Conservation (phyloP, 768 basidiomycete genomes). For the Lanmaoa rubissima region DNA sequence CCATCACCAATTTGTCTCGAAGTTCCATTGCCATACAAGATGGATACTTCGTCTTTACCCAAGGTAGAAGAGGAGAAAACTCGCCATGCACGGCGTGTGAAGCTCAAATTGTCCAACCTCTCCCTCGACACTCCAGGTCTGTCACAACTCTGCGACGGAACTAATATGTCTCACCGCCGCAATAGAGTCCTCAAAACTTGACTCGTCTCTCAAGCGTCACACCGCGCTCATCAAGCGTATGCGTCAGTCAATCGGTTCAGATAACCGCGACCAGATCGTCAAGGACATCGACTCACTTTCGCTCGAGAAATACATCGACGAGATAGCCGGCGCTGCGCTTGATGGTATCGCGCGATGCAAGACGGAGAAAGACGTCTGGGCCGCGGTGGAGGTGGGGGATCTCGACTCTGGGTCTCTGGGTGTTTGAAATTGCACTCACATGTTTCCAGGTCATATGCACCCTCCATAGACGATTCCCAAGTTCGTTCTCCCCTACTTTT, state of each 20-base stretch:
- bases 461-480: conserved; percentile 83
- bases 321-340: conserved; percentile 81
- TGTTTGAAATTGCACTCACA: neutral
- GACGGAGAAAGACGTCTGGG: conserved; percentile 89
- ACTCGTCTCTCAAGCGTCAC: conserved; percentile 94
- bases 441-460: conserved; percentile 73
- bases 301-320: conserved; percentile 94
- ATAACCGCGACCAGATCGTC: conserved; percentile 82
- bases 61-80: conserved; percentile 51
- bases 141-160: conserved; percentile 11
- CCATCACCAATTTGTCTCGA: neutral
- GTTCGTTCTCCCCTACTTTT: conserved; percentile 72
- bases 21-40: conserved; percentile 4
- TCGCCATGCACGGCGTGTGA: conserved; percentile 55
- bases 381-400: conserved; percentile 79
- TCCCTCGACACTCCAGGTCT: conserved; percentile 49
- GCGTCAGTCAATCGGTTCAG: conserved; percentile 77
- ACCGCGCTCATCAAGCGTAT: conserved; percentile 94
- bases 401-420: neutral
- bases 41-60: conserved; percentile 23
- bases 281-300: conserved; percentile 91
- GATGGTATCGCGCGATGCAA: conserved; percentile 89
- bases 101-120: conserved; percentile 57
- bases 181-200: conserved; percentile 71
- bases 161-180: conserved; percentile 6